These are phyloP conservation scores for Trametes polyzona DNA, from an alignment of 1,284 basidiomycete species.

Conservation along the genomic window DNA sequence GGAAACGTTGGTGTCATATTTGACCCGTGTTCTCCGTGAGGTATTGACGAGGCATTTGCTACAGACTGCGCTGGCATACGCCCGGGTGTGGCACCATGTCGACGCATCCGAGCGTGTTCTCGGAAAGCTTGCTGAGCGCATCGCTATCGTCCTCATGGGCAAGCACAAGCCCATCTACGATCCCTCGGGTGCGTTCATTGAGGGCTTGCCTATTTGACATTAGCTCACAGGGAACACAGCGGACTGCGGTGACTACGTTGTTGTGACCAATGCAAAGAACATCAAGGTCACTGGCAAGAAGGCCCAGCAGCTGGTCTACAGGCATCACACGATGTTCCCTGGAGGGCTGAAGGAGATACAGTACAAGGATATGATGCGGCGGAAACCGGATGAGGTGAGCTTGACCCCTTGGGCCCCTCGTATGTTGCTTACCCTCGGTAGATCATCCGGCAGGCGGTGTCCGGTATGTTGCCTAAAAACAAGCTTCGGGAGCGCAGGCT, in stretches of 20 bases:
- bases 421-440: conserved; percentile 36
- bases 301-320: conserved; percentile 85
- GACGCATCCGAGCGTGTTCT: conserved; percentile 89
- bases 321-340: conserved; percentile 91
- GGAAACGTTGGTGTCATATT: conserved; percentile 58
- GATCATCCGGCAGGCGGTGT: conserved; percentile 95
- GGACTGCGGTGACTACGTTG: conserved; percentile 97
- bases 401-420: neutral
- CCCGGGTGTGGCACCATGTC: conserved; percentile 95
- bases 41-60: neutral
- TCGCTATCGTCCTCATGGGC: conserved; percentile 96
- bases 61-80: conserved; percentile 92
- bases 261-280: conserved; percentile 89
- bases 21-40: neutral
- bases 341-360: conserved; percentile 92
- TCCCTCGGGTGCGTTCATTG: conserved; percentile 83
- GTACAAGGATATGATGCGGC: conserved; percentile 81
- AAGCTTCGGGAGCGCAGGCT: conserved; percentile 86
- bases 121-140: conserved; percentile 92
- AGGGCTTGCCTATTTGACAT: too few relatives aligned
- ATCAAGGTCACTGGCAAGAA: conserved; percentile 93
- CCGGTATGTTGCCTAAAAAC: conserved; percentile 97
- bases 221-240: too few relatives aligned
- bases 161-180: conserved; percentile 99
- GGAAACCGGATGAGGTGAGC: conserved; percentile 91